phyloP scores from a whole-genome alignment of 768 basidiomycete genomes.

The Lactifluus pinguis region DNA sequence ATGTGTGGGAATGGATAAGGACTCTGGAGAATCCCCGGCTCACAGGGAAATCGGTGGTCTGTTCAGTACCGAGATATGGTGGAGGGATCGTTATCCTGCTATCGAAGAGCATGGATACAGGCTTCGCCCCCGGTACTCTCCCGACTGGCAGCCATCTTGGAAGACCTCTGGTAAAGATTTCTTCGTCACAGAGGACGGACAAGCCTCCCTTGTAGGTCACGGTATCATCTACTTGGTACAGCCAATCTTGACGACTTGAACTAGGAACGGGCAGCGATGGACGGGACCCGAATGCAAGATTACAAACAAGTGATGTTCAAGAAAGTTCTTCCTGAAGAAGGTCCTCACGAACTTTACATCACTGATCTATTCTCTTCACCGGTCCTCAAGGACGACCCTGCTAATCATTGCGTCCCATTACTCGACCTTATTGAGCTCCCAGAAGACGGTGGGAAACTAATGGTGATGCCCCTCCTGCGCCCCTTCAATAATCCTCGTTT shows the following conservation, averaged over 20 bases:
- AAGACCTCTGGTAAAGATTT: neutral
- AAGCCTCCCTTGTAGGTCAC: neutral
- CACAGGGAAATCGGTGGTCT: neutral
- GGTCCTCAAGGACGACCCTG: neutral
- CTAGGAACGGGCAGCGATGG: conserved; percentile 1
- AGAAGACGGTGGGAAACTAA: neutral
- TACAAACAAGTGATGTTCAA: conserved; percentile 14
- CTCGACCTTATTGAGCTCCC: neutral
- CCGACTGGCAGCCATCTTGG: conserved; percentile 7
- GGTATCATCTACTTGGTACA: neutral
- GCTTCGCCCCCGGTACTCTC: conserved; percentile 6
- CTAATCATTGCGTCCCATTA: conserved; percentile 13
- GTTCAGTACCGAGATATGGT: neutral
- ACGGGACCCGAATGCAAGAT: conserved; percentile 12
- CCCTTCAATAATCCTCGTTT: conserved; percentile 12
- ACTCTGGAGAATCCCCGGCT: neutral
- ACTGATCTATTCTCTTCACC: neutral
- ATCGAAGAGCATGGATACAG: neutral
- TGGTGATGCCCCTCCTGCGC: conserved; percentile 16
- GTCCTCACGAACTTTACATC: conserved; percentile 4
- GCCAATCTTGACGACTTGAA: too few species aligned
- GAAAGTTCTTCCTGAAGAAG: conserved; percentile 1
- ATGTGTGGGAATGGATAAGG: neutral
- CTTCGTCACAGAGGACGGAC: neutral
- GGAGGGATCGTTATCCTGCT: neutral